Percentiles rank a stretch among this genome's conserved stretches.
Evolutionary conservation across 164 flowering plant genomes (phyloP).

Genomic region (Sextonia rubra): DNA sequence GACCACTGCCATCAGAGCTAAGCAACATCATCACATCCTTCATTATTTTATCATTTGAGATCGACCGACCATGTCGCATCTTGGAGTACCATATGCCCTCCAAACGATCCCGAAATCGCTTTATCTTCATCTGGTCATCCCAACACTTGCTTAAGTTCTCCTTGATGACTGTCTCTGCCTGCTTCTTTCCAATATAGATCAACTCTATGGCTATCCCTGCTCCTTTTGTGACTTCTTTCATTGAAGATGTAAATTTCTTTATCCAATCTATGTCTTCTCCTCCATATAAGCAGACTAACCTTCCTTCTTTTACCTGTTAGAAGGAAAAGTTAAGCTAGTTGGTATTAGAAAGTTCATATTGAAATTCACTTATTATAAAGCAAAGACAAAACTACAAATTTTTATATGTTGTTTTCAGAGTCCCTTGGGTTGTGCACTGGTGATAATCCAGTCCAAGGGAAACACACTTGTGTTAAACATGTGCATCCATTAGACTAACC

Average conservation of each 20-base stretch:
- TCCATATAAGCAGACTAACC: constrained; percentile 36
- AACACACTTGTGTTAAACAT: neutral
- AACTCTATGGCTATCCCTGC: constrained; percentile 25
- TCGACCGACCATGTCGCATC: constrained; percentile 33
- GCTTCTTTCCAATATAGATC: constrained; percentile 41
- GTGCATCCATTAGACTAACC: neutral
- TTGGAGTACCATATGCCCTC: constrained; percentile 60
- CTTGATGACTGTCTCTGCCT: constrained; percentile 7
- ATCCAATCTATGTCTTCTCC: constrained; percentile 47
- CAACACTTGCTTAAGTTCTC: constrained; percentile 27
- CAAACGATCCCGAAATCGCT: constrained; percentile 52
- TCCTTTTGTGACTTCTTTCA: constrained; percentile 10
- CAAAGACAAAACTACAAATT: neutral
- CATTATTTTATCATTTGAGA: constrained; percentile 38
- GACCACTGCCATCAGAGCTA: constrained; percentile 42
- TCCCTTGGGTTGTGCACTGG: neutral
- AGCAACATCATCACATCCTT: constrained; percentile 50
- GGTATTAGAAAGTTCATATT: neutral
- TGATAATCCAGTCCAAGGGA: neutral
- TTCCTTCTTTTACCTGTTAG: constrained; percentile 21
- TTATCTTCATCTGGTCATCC: constrained; percentile 20
- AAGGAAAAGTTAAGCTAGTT: neutral
- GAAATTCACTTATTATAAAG: neutral
- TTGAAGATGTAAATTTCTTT: constrained; percentile 23
- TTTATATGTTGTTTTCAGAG: neutral